Percentiles rank a stretch among this genome's conserved stretches.
Conservation (phyloP, 2,329 filamentous ascomycete species). For the Myriangium duriaei region DNA sequence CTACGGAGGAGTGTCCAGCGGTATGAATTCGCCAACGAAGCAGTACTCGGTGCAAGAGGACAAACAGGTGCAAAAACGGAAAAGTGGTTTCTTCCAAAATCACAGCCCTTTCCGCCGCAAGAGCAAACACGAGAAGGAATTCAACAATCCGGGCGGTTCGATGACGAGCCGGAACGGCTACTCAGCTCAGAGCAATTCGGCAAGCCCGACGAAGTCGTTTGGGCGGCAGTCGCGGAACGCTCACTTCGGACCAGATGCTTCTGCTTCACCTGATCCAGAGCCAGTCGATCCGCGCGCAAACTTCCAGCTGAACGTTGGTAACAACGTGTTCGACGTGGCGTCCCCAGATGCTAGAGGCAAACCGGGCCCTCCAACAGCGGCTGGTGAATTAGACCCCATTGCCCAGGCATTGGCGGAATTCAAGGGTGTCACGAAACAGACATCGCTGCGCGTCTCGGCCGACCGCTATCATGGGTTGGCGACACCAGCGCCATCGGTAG, state of each 20-base stretch:
- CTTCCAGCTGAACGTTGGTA: slow-evolving; percentile 84
- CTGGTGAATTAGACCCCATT: slow-evolving; percentile 71
- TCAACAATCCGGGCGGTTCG: slow-evolving; percentile 22
- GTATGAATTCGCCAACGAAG: slow-evolving; percentile 63
- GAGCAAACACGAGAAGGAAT: slow-evolving; percentile 70
- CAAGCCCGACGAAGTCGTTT: slow-evolving; percentile 11
- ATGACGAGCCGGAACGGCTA: slow-evolving; percentile 41
- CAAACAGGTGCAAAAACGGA: slow-evolving; percentile 55
- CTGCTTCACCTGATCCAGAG: slow-evolving; percentile 53
- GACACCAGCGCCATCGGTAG: slow-evolving; percentile 52
- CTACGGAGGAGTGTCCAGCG: slow-evolving; percentile 60
- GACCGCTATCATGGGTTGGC: slow-evolving; percentile 90
- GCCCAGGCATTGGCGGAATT: slow-evolving; percentile 84
- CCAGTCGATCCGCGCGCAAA: slow-evolving; percentile 85
- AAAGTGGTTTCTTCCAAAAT: slow-evolving; percentile 84
- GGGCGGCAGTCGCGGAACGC: slow-evolving; percentile 16
- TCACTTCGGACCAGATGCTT: slow-evolving; percentile 18
- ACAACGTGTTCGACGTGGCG: slow-evolving; percentile 90
- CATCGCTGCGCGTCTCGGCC: slow-evolving; percentile 75
- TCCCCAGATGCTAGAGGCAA: slow-evolving; percentile 49
- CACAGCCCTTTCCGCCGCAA: slow-evolving; percentile 80
- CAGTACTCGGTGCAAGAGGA: slow-evolving; percentile 42
- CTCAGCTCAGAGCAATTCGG: slow-evolving; percentile 21
- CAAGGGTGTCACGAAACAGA: slow-evolving; percentile 74
- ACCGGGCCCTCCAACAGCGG: slow-evolving; percentile 23